phyloP scores from a whole-genome alignment of 176 grass and related monocot genomes.

The Leersia perrieri region DNA sequence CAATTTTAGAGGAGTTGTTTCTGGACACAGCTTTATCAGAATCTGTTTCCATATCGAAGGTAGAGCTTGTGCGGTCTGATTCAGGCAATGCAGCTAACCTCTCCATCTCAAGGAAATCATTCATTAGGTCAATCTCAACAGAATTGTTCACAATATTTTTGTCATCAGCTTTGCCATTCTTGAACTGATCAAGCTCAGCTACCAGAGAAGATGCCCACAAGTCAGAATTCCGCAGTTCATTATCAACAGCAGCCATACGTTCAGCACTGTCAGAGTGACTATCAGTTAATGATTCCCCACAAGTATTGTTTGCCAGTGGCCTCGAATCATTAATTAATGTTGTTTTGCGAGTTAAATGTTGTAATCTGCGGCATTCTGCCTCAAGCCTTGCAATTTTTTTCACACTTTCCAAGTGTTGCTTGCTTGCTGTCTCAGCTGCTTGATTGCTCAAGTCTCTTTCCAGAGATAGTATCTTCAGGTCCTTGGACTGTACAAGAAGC shows the following conservation, averaged over 20 bases:
- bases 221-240: slow-evolving; percentile 58
- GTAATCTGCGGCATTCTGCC: slow-evolving; percentile 83
- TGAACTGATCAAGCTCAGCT: slow-evolving; percentile 86
- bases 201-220: slow-evolving; percentile 82
- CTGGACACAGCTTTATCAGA: slow-evolving; percentile 44
- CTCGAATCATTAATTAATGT: slow-evolving; percentile 43
- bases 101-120: slow-evolving; percentile 99
- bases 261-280: slow-evolving; percentile 78
- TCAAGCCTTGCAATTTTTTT: slow-evolving; percentile 86
- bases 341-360: slow-evolving; percentile 38
- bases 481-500: slow-evolving; percentile 59
- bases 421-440: slow-evolving; percentile 89
- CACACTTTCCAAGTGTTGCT: slow-evolving; percentile 74
- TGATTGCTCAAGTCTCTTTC: slow-evolving; percentile 91
- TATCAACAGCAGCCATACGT: slow-evolving; percentile 53
- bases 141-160: slow-evolving; percentile 52
- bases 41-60: slow-evolving; percentile 57
- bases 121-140: slow-evolving; percentile 85
- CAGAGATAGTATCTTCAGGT: slow-evolving; percentile 62
- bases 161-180: slow-evolving; percentile 45
- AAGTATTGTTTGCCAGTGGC: slow-evolving; percentile 34
- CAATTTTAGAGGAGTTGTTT: slow-evolving; percentile 38
- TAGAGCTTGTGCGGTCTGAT: slow-evolving; percentile 51
- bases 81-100: slow-evolving; percentile 72
- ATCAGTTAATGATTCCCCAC: slow-evolving; percentile 68